Evolutionary conservation across 192 early-diverging fungal species (phyloP).

Genomic region (Coemansia sp.): DNA sequence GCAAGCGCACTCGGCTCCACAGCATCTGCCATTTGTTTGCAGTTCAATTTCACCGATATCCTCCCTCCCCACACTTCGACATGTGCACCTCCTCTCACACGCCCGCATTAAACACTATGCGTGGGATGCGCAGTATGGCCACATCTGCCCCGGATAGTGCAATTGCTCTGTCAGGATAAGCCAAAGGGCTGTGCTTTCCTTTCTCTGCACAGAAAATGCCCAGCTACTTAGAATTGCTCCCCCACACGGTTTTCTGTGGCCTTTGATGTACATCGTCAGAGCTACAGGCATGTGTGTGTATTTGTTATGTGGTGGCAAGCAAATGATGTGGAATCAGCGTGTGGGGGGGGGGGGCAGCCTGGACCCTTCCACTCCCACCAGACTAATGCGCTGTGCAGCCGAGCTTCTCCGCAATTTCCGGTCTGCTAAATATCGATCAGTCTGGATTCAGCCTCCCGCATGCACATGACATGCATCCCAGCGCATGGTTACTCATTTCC

Average conservation of each 20-base stretch:
- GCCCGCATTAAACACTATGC: background rate
- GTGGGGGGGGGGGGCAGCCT: background rate
- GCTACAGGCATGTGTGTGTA: background rate
- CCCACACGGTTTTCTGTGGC: background rate
- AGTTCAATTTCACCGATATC: background rate
- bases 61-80: background rate
- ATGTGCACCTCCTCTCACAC: background rate
- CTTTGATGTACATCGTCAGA: background rate
- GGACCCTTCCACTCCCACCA: background rate
- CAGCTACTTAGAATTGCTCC: background rate
- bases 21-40: background rate
- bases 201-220: background rate
- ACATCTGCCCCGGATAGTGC: background rate
- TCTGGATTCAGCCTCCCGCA: background rate
- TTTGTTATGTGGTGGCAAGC: background rate
- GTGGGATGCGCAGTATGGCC: background rate
- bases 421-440: background rate
- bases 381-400: background rate
- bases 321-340: background rate
- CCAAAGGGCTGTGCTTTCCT: background rate
- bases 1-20: background rate
- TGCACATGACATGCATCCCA: background rate
- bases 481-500: background rate
- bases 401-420: background rate
- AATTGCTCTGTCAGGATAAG: background rate